Base-by-base conservation (phyloP, 371 early-diverging fungal genomes). In the Mucor plumbeus region DNA sequence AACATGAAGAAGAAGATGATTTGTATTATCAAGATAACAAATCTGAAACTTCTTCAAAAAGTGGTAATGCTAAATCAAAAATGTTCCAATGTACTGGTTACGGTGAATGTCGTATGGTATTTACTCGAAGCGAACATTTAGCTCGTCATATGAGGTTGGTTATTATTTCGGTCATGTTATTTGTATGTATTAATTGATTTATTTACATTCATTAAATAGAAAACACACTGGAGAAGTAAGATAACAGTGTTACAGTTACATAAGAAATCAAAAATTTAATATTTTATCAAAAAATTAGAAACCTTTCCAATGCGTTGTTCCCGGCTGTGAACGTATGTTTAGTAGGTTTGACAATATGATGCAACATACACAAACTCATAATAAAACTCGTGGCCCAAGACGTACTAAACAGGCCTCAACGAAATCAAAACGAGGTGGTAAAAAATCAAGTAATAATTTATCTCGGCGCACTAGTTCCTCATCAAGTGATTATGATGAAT, bases 271-370 rank as follows among this genome's bases (percentile, higher is more conserved):
- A 13, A 62, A 19, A 26, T 40, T 21, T 58, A n/a, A 41, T 19
- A 48, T n/a, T 57, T 38, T 36, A 54, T 40, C 13, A 59, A n/a
- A 13, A 43, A 36, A 36, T 4, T 65, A 78, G 75, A 85, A 85
- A 70, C 86, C 86, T 1, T 85, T 78, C 63, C 70, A 81, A 67
- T 85, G 86, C 65, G 76, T 84, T 36, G 76, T 82, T 7, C 72
- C 78, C 10, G 81, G 79, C 7, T 85, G 86, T 59, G 76, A 77
- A 15, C 73, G 86, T 6, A 79, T 74, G 48, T 85, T 85, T 73
- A 85, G 86, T 61, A 82, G 86, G 13, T 85, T 80, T 57, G 86
- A 85, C 65, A 85, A 85, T 64, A 85, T 85, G 86, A 84, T 84
- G 68, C 86, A 85, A 33, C 86, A 85, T 58, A 84, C 84, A 10